Base-by-base conservation (phyloP, 2,329 filamentous ascomycete genomes). In the Phaeomoniella chlamydospora region DNA sequence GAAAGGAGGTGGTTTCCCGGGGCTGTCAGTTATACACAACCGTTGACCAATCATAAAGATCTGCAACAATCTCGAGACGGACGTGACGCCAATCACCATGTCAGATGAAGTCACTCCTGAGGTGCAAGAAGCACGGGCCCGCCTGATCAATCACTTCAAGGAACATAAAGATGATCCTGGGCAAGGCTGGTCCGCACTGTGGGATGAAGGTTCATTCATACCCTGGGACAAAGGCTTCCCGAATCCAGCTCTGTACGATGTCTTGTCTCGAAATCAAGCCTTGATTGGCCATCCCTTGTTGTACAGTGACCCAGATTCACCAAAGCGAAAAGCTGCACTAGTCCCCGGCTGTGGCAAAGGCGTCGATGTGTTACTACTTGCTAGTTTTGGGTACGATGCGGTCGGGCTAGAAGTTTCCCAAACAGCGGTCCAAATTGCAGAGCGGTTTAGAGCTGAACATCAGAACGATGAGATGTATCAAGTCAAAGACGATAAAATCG, bases 271-370 rank as follows among this genome's bases (percentile, higher is more conserved):
- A 37, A 49, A 51, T 3, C 45, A 43, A 2, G 47, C 54, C 11
- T 49, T 59, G 3, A 46, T 69, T 17, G 60, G 60, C 2, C 46
- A 43, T 1, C 44, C 55, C 3, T 41, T 56, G 26, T 35, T 48
- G 6, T 36, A 44, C 61, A 11, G 74, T 51, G 31, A 69, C 43
- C 22, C 9, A 6, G 19, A 49, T 40, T 31, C 46, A 15, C 45
- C 39, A 18, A 46, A 45, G 29, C 49, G 58, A 37, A 71, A 69
- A 46, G 64, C 62, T 38, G 84, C 78, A 1, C 62, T 92, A 5
- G 79, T 93, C 0, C 81, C 85, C 0, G 85, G 84, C 4, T 93
- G 85, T 55, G 86, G 85, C 0, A 70, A 72, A 33, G 86, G 85
- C 4, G 80, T 90, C 50, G 86, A 93, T 58, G 80, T 85, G 2